Base-by-base conservation (phyloP, 805 yeast species). In the Ogataea populi-albae region DNA sequence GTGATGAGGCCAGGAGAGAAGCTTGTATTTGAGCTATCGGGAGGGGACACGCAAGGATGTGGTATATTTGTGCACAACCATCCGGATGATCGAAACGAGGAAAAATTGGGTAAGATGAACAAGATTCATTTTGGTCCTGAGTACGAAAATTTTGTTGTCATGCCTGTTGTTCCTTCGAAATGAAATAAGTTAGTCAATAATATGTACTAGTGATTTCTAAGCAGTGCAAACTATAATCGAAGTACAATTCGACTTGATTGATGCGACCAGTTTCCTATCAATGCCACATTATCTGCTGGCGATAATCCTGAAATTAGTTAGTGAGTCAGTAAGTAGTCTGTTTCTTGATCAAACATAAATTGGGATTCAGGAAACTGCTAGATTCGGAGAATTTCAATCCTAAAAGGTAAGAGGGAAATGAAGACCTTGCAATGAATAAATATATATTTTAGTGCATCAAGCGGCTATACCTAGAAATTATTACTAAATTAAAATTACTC, bases 31-130 rank as follows among this genome's bases (percentile, higher is more conserved):
- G 41, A 37, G 17, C 26, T 37, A 6, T 12, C 41, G 10, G 41
- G 37, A 4, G 41, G 41, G 17, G 41, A 37, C 31, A 37, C 41
- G 4, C 41, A 37, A 19, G 41, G 41, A 22, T 29, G 30, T 23
- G 38, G 30, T 11, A 30, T 24, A 23, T 37, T 37, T 26, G 28
- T 23, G 26, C 41, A 37, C 34, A 33, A 32, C 22, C 41, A 37
- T 24, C 41, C 41, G 6, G 41, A 32, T 10, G 41, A 37, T 26
- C 23, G 41, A 26, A 37, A 37, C 16, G 37, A 28, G 15, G 30
- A 17, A 12, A 37, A 22, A 12, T 23, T 37, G 28, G 40, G 40
- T 6, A 36, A 36, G 29, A 26, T 20, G 14, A 36, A 36, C 40
- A 30, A 19, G 27, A 12, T 36, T 11, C 40, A 36, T 17, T 36